Evolutionary conservation across 805 yeast species (phyloP), one percentile per base, ranked within the genome.

Genomic region (Candida palmyrensis): DNA sequence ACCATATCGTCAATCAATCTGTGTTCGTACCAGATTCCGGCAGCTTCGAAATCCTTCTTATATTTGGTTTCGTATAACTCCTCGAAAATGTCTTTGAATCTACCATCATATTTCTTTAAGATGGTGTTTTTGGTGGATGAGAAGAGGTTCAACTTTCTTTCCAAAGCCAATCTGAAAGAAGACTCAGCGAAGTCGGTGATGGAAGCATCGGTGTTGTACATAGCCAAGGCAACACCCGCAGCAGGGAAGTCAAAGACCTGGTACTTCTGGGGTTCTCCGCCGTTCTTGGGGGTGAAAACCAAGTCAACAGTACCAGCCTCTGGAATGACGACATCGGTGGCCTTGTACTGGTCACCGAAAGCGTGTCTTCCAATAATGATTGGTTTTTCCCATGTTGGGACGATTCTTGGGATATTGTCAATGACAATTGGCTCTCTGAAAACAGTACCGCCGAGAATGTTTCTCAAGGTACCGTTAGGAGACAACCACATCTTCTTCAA

Each of bases 281-380:
- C 88, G 43, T 77, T 69, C 29, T 60, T 63, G 33, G 95, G 89
- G 40, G 78, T 81, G 73, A 75, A 90, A 7, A 77, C 82, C 34
- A 90, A 65, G 56, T 79, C 79, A 52, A 90, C 68, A 43, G 75
- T 73, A 41, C 97, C 97, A 24, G 90, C 81, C 36, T 75, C 74
- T 29, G 88, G 84, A 25, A 89, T 67, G 11, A 87, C 79, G 35
- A 82, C 62, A 57, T 90, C 96, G 30, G 94, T 84, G 43, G 96
- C 95, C 66, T 82, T 83, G 71, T 90, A 90, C 66, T 90, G 97
- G 60, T 90, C 97, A 43, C 97, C 97, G 57, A 77, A 86, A 18
- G 97, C 97, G 50, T 90, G 97, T 69, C 97, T 85, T 35, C 97
- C 97, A 58, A 90, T 90, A 52, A 89, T 82, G 57, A 90, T 90